Base-by-base conservation (phyloP, 2,329 filamentous ascomycete species). In the Nemania sp. region DNA sequence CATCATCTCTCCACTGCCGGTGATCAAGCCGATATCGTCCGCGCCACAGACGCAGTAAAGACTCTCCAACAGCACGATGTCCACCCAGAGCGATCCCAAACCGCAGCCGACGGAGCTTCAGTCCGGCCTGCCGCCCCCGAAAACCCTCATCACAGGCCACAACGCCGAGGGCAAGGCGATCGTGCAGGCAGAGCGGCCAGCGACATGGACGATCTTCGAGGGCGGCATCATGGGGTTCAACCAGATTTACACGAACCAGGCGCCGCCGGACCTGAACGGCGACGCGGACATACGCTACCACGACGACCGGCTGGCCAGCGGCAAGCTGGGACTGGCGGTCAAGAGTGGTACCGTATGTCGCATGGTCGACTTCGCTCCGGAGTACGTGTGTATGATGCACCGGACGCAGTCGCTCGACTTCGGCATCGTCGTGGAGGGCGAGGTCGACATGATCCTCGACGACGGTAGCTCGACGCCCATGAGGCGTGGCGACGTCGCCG, bases 401-500 rank as follows among this genome's bases (percentile, higher is more conserved):
- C 78, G 83, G 12, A 84, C 82, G 0, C 76, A 81, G 65, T 81
- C 77, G 40, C 71, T 86, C 2, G 83, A 86, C 66, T 85, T 81
- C 63, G 83, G 82, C 2, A 76, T 85, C 54, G 77, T 86, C 2
- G 66, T 86, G 6, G 82, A 86, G 65, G 83, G 83, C 1, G 75
- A 77, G 65, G 68, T 86, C 29, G 81, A 83, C 61, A 74, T 85
- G 71, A 57, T 79, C 3, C 71, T 86, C 4, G 83, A 84, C 60
- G 78, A 78, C n/a, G 82, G 83, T 1, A 81, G 80, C 57, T 75
- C 69, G 50, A 75, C 75, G 46, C 58, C 74, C 21, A 74, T 86
- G 77, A 72, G 74, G 48, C 73, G 77, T 11, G 83, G 83, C 2
- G 83, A 86, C 66, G 72, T 85, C n/a, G 79, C 79, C 10, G 79